Conservation (phyloP, 2,329 filamentous ascomycete species). For the Monilinia fructicola region DNA sequence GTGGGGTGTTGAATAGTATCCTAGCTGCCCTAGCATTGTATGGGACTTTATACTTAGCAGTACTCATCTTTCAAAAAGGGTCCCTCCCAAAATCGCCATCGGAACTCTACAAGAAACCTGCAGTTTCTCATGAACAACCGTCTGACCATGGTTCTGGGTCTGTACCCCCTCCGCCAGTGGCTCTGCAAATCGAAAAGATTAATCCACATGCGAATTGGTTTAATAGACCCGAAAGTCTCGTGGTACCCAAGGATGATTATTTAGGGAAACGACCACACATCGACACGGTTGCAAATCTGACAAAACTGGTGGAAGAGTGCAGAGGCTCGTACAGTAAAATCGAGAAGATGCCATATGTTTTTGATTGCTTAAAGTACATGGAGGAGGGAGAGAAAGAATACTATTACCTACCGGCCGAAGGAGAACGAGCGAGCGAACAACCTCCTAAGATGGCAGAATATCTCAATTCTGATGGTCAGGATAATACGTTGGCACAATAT, state of each 20-base stretch:
- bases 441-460: slow-evolving; percentile 39
- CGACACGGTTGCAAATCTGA: slow-evolving; percentile 53
- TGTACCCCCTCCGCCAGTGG: slow-evolving; percentile 28
- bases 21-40: slow-evolving; percentile 36
- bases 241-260: slow-evolving; percentile 52
- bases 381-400: slow-evolving; percentile 51
- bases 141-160: slow-evolving; percentile 25
- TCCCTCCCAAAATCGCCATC: slow-evolving; percentile 35
- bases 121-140: slow-evolving; percentile 25
- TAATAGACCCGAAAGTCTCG: slow-evolving; percentile 52
- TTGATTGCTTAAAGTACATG: slow-evolving; percentile 53
- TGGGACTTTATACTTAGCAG: slow-evolving; percentile 35
- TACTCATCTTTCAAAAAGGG: slow-evolving; percentile 35
- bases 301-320: slow-evolving; percentile 53
- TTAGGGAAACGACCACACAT: slow-evolving; percentile 51
- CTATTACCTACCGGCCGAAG: slow-evolving; percentile 46
- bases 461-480: slow-evolving; percentile 41
- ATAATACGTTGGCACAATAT: slow-evolving; percentile 39
- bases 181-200: slow-evolving; percentile 45
- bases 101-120: slow-evolving; percentile 34
- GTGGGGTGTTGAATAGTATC: slow-evolving; percentile 38
- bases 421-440: slow-evolving; percentile 40
- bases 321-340: slow-evolving; percentile 52
- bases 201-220: slow-evolving; percentile 54
- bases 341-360: slow-evolving; percentile 55